Percentiles rank a stretch among this genome's conserved stretches.
Evolutionary conservation across 2,329 filamentous ascomycete genomes (phyloP).

Genomic region (Neofusicoccum ribis): DNA sequence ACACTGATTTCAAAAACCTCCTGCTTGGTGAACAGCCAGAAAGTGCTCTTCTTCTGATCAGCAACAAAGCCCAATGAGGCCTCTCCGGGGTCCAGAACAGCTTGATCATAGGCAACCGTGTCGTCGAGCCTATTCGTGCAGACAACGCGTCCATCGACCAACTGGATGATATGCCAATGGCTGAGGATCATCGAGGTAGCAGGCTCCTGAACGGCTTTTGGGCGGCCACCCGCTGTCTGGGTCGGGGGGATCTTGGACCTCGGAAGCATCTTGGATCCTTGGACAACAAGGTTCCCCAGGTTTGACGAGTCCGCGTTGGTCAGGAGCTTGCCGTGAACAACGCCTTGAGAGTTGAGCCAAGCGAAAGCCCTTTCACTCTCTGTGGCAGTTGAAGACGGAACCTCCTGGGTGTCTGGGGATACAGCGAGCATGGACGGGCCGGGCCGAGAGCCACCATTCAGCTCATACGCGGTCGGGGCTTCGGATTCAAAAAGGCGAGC

Average conservation of each 20-base stretch:
- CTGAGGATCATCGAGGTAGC: slow-evolving; percentile 82
- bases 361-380: slow-evolving; percentile 74
- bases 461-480: slow-evolving; percentile 73
- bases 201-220: slow-evolving; percentile 66
- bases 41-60: slow-evolving; percentile 92
- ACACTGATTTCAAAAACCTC: slow-evolving; percentile 95
- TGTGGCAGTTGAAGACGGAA: slow-evolving; percentile 51
- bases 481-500: slow-evolving; percentile 85
- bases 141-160: slow-evolving; percentile 80
- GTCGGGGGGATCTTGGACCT: slow-evolving; percentile 70
- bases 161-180: slow-evolving; percentile 86
- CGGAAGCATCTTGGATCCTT: slow-evolving; percentile 74
- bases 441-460: slow-evolving; percentile 59
- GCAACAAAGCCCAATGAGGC: slow-evolving; percentile 80
- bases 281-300: slow-evolving; percentile 73
- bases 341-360: slow-evolving; percentile 84
- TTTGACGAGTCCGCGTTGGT: slow-evolving; percentile 61
- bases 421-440: slow-evolving; percentile 69
- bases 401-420: slow-evolving; percentile 70
- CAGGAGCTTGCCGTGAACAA: slow-evolving; percentile 81
- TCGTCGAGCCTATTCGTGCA: slow-evolving; percentile 87
- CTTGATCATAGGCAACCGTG: slow-evolving; percentile 81
- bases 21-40: slow-evolving; percentile 89
- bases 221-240: slow-evolving; percentile 64
- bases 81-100: slow-evolving; percentile 77